Conservation (phyloP, 1,139 yeast species). For the Geotrichum bryndzae region DNA sequence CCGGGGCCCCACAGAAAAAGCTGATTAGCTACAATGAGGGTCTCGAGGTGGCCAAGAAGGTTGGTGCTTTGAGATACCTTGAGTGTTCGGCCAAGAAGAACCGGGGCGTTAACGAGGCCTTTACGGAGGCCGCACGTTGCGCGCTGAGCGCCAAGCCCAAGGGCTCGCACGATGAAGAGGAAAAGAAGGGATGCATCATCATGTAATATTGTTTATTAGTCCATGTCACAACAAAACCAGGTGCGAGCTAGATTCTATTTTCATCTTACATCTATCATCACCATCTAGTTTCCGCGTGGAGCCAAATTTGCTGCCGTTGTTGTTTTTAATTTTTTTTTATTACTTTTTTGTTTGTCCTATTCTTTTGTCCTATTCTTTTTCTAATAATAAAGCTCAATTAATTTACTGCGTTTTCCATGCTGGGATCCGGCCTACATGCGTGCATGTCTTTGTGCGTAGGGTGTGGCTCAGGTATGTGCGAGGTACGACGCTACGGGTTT, state of each 20-base stretch:
- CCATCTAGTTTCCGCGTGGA: neutral
- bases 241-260: neutral
- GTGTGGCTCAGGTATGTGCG: neutral
- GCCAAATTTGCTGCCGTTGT: neutral
- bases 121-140: constrained; percentile 94
- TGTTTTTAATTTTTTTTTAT: neutral
- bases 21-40: constrained; percentile 80
- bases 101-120: constrained; percentile 94
- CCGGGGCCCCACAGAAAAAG: constrained; percentile 33
- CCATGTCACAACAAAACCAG: neutral
- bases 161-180: constrained; percentile 52
- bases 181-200: constrained; percentile 25
- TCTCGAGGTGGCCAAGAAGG: constrained; percentile 62
- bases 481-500: no score
- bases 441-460: neutral
- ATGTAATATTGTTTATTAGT: constrained; percentile 19
- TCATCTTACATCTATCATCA: neutral
- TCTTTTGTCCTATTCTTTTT: neutral
- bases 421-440: neutral
- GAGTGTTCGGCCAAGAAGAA: constrained; percentile 94
- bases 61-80: constrained; percentile 74
- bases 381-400: neutral
- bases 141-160: constrained; percentile 87
- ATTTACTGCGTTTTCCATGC: neutral
- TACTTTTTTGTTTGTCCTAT: neutral